These are phyloP conservation scores for Tetrapisispora pingtungensis DNA, from an alignment of 805 yeast genomes.

Conservation along the genomic window DNA sequence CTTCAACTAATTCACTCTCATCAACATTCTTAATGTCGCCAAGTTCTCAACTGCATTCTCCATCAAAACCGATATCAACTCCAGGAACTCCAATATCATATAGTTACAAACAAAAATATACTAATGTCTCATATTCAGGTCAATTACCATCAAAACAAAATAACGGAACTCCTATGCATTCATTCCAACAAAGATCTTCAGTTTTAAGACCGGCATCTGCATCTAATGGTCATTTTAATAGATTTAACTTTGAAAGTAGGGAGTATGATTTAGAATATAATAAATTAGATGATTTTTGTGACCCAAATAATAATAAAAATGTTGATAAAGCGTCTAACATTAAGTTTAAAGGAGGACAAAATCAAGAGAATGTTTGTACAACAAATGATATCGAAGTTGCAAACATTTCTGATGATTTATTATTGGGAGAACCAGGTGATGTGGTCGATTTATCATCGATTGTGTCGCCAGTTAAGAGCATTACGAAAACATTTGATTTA, in stretches of 20 bases:
- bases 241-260: slow-evolving; percentile 31
- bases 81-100: slow-evolving; percentile 19
- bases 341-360: background rate
- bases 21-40: slow-evolving; percentile 24
- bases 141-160: background rate
- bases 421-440: slow-evolving; percentile 29
- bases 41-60: slow-evolving; percentile 17
- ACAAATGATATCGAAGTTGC: background rate
- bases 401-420: slow-evolving; percentile 13
- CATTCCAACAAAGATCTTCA: slow-evolving; percentile 5
- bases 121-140: background rate
- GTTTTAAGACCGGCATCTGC: slow-evolving; percentile 3
- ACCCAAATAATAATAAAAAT: slow-evolving; percentile 2
- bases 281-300: slow-evolving; percentile 1
- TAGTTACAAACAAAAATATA: slow-evolving; percentile 3
- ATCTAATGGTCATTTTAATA: slow-evolving; percentile 8
- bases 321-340: background rate
- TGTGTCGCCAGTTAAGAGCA: background rate
- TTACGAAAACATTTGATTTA: background rate
- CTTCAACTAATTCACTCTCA: slow-evolving; percentile 19
- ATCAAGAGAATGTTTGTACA: background rate
- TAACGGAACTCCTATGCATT: slow-evolving; percentile 4
- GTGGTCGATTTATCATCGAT: slow-evolving; percentile 19
- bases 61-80: slow-evolving; percentile 16
- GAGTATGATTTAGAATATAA: slow-evolving; percentile 29